Conservation (phyloP, 805 yeast genomes). For the Candida sphagnicola region DNA sequence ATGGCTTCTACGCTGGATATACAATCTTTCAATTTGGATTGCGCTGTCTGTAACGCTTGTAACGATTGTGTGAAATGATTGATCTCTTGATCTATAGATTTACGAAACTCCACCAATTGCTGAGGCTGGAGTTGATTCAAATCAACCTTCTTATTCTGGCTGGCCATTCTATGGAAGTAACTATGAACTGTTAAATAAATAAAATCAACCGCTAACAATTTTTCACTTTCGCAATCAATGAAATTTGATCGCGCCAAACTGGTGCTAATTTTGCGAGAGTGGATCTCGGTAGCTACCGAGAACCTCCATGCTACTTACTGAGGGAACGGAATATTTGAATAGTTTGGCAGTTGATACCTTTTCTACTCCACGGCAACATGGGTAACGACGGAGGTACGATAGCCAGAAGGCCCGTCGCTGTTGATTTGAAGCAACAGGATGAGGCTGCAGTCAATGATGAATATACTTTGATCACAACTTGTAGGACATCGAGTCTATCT, state of each 20-base stretch:
- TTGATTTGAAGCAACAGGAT: background rate
- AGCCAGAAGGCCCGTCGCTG: conserved; percentile 45
- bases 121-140: conserved; percentile 71
- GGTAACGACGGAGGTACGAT: conserved; percentile 73
- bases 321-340: too few relatives aligned
- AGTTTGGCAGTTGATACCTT: too few relatives aligned
- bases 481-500: conserved; percentile 42
- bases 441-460: conserved; percentile 15
- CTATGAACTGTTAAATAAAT: too few relatives aligned
- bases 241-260: background rate
- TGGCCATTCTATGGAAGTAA: conserved; percentile 3
- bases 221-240: too few relatives aligned
- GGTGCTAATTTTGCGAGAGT: background rate
- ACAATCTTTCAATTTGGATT: conserved; percentile 78
- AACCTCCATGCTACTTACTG: too few relatives aligned
- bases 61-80: conserved; percentile 82
- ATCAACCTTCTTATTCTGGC: conserved; percentile 42
- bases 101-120: conserved; percentile 79
- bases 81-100: conserved; percentile 78
- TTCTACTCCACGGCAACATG: conserved; percentile 12
- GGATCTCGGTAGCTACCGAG: too few relatives aligned
- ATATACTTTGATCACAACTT: conserved; percentile 38
- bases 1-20: conserved; percentile 61
- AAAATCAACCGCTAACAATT: too few relatives aligned
- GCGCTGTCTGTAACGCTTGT: conserved; percentile 80